Conservation (phyloP, 805 yeast genomes). For the Tetrapisispora taiwanensis region DNA sequence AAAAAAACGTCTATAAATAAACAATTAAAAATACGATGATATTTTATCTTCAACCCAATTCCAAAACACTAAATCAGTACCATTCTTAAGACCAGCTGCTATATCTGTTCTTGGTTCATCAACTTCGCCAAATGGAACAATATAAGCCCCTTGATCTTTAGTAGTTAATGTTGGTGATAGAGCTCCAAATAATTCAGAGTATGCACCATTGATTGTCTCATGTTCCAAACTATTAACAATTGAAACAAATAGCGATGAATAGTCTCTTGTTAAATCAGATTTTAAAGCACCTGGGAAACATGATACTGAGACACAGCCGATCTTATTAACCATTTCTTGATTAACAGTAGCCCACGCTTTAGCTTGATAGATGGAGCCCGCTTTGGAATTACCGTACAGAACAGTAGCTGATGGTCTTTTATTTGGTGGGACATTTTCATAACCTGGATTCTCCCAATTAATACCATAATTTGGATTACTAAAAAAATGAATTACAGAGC, state of each 20-base stretch:
- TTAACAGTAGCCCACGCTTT: conserved; percentile 28
- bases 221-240: conserved; percentile 7
- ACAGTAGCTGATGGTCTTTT: conserved; percentile 10
- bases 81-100: conserved; percentile 18
- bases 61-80: conserved; percentile 24
- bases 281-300: conserved; percentile 30
- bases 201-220: conserved; percentile 27
- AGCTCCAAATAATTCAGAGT: conserved; percentile 30
- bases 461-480: conserved; percentile 27
- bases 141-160: conserved; percentile 24
- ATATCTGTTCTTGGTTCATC: conserved; percentile 23
- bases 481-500: conserved; percentile 27
- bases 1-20: not conserved
- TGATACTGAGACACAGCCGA: conserved; percentile 26
- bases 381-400: conserved; percentile 32
- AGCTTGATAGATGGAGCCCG: conserved; percentile 28
- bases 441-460: conserved; percentile 24
- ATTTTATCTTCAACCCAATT: conserved; percentile 16
- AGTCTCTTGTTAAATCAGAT: conserved; percentile 23
- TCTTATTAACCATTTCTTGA: conserved; percentile 11
- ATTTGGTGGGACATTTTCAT: conserved; percentile 10
- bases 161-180: conserved; percentile 25
- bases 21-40: not conserved
- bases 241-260: conserved; percentile 4
- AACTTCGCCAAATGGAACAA: conserved; percentile 29